Evolutionary conservation across 192 early-diverging fungal species (phyloP), one percentile per base, ranked within the genome.

Genomic region (Backusella parvicylindrica): DNA sequence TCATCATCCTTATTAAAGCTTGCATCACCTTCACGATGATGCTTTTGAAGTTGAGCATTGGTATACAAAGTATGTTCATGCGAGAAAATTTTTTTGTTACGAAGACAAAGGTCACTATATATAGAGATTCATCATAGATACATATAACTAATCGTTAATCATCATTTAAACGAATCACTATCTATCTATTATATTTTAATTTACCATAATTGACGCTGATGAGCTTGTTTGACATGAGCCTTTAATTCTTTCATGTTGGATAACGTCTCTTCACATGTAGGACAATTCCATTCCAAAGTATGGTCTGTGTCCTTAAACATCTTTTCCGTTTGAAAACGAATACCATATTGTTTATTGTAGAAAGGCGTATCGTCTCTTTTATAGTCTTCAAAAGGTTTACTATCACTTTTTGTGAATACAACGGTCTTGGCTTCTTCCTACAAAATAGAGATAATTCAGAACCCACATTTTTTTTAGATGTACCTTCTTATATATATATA

Each of bases 41-140:
- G 97, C 32, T 83, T 82, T n/a, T 88, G 86, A 16, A 99, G 86
- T 28, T 93, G 88, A n/a, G 84, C 70, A 26, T 86, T 80, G 1
- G 93, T 94, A 82, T 89, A 98, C 15, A 99, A 86, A 18, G 87
- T 86, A 79, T 97, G 96, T 77, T 99, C 97, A 81, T 96, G 92
- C 0, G 94, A 87, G 82, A 99, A 99, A 12, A 96, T 89, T 83
- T 94, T 97, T 83, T 98, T 98, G 83, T 94, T 84, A 13, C 88
- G 87, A 18, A 90, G 88, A 75, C 97, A 99, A 37, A 98, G 82
- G 65, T 99, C 94, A 72, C 97, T 94, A 73, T 47, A 60, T 8
- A 38, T 77, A 68, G 11, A 76, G 50, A 64, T 11, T 16, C n/a
- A n/a, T n/a, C n/a, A n/a, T 41, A 13, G 9, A 41, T 11, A 41